Evolutionary conservation across 2,329 filamentous ascomycete genomes (phyloP).

Genomic region (Fusarium anguioides): DNA sequence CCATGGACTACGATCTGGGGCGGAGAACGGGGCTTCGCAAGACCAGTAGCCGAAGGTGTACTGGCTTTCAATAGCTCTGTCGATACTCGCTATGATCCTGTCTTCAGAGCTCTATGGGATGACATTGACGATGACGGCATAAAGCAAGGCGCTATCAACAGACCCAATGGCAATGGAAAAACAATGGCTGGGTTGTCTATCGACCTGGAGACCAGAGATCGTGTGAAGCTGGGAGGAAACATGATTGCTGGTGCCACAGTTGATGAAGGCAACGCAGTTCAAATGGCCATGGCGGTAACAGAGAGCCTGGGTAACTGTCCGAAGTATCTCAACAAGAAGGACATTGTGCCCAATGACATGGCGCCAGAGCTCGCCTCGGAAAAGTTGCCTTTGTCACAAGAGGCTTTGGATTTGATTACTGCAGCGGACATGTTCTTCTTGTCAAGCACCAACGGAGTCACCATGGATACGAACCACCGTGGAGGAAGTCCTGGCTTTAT

Average conservation of each 20-base stretch:
- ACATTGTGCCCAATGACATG: constrained; percentile 61
- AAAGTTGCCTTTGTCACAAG: constrained; percentile 58
- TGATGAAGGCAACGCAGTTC: constrained; percentile 51
- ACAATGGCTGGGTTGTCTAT: constrained; percentile 66
- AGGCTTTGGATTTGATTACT: constrained; percentile 68
- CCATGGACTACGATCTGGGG: constrained; percentile 86
- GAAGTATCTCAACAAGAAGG: constrained; percentile 85
- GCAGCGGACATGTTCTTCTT: constrained; percentile 83
- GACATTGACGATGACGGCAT: constrained; percentile 57
- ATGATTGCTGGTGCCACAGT: constrained; percentile 73
- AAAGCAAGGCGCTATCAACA: constrained; percentile 47
- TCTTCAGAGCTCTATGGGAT: constrained; percentile 71
- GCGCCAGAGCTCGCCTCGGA: constrained; percentile 61
- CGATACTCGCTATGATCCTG: constrained; percentile 74
- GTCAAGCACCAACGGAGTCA: constrained; percentile 70
- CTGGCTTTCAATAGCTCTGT: constrained; percentile 73
- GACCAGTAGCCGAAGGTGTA: constrained; percentile 69
- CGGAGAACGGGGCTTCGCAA: constrained; percentile 75
- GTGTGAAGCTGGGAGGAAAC: constrained; percentile 78
- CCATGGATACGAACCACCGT: constrained; percentile 88
- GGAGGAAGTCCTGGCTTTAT: constrained; percentile 81
- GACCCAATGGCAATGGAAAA: constrained; percentile 52
- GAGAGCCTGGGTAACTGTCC: constrained; percentile 85
- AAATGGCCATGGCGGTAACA: constrained; percentile 74
- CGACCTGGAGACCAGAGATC: constrained; percentile 63